Base-by-base conservation (phyloP, 2,329 filamentous ascomycete genomes). In the Ascosphaera pollenicola region DNA sequence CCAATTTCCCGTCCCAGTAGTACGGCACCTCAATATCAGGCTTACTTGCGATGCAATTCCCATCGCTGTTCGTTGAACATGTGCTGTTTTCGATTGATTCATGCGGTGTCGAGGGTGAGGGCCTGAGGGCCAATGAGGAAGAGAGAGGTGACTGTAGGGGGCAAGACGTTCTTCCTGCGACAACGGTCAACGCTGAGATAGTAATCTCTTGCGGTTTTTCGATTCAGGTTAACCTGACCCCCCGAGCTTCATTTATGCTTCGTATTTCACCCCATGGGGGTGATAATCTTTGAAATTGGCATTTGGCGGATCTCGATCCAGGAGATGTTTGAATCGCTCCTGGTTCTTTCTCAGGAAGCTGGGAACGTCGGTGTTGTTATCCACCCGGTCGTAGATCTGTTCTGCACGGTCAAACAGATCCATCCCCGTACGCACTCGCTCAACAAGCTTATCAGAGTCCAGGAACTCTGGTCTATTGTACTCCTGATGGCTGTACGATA, bases 371-470 rank as follows among this genome's bases (percentile, higher is more conserved):
- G 45, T 45, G 41, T 72, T 71, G 24, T 58, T 50, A 2, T 67
- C 60, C 13, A 73, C 50, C 38, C 60, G 57, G 5, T 61, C 55
- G 45, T 68, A 73, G 6, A 52, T 48, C 45, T 73, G 59, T 2
- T 49, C 53, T 17, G 54, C 45, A 16, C 70, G 58, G 13, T 66
- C 68, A 61, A 68, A 73, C 3, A 74, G 48, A 44, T 75, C 70
- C 41, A 56, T 50, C 0, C 71, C 70, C 13, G 58, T 52, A 18
- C 69, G 54, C 24, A 75, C 63, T 1, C 62, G 56, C 10, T 62
- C 56, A 15, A 66, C 62, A 35, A 74, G 70, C 34, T 59, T 59
- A 31, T 59, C 52, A 35, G 51, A 54, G 42, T 71, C 57, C 37
- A 61, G 59, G 44, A 62, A 72, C 41, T 56, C 48, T 8, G 62